A percentile compares a stretch with the other conserved stretches of the same genome.
phyloP scores from a whole-genome alignment of 108 stramenopile genomes.

The Cyclostephanos invisitatus region DNA sequence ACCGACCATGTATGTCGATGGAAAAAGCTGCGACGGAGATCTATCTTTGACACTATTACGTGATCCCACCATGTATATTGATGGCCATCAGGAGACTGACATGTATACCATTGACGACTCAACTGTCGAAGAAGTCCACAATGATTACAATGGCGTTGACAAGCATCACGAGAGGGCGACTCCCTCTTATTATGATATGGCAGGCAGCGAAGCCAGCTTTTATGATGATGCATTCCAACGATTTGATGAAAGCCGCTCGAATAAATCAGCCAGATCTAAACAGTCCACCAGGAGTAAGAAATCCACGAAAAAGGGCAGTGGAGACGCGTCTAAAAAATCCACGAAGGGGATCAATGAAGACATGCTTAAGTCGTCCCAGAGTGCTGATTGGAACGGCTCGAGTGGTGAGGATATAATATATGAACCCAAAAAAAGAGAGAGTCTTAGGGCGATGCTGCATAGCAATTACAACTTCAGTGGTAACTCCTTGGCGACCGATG shows the following conservation, averaged over 20 bases:
- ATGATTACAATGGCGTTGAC: too few species aligned
- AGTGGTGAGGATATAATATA: too few species aligned
- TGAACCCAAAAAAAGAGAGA: too few species aligned
- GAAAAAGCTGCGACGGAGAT: neutral
- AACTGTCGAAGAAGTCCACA: neutral
- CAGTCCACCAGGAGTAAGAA: neutral
- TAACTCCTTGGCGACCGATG: neutral
- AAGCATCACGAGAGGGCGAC: too few species aligned
- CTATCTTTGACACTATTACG: neutral
- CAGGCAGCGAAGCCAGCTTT: neutral
- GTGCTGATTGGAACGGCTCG: too few species aligned
- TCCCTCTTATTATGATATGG: neutral
- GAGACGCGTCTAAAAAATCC: neutral
- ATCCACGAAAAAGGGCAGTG: neutral
- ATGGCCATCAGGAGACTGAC: neutral
- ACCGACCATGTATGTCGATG: neutral
- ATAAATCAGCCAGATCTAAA: constrained; percentile 1
- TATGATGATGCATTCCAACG: neutral
- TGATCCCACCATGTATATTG: constrained; percentile 5
- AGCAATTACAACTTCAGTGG: neutral
- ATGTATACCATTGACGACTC: neutral
- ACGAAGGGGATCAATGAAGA: neutral
- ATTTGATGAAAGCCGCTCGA: neutral
- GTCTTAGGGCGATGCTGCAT: too few species aligned
- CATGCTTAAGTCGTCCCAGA: too few species aligned